phyloP scores from a whole-genome alignment of 768 basidiomycete genomes.

The Lactarius hatsudake region DNA sequence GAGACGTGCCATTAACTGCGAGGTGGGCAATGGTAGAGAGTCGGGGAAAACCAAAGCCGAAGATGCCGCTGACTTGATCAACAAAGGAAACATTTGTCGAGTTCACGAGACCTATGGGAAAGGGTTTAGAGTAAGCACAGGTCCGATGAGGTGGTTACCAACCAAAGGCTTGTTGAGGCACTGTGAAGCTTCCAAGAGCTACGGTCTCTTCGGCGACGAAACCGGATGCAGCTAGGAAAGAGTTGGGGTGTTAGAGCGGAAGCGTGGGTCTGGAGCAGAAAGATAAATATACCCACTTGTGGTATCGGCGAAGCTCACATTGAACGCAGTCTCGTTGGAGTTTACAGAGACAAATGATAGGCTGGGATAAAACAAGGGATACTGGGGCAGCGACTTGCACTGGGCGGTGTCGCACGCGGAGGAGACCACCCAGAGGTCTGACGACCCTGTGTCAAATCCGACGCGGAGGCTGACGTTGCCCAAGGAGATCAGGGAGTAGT shows the following conservation, averaged over 20 bases:
- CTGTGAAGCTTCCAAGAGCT: slow-evolving; percentile 55
- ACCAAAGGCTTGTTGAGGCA: slow-evolving; percentile 68
- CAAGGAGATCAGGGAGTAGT: slow-evolving; percentile 57
- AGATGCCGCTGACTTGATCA: slow-evolving; percentile 64
- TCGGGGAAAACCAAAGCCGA: slow-evolving; percentile 75
- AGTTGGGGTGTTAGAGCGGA: neutral
- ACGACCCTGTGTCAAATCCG: slow-evolving; percentile 71
- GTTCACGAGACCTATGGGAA: slow-evolving; percentile 53
- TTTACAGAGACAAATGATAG: slow-evolving; percentile 62
- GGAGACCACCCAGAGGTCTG: slow-evolving; percentile 70
- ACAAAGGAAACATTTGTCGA: slow-evolving; percentile 59
- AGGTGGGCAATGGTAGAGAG: slow-evolving; percentile 56
- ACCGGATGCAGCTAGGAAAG: slow-evolving; percentile 54
- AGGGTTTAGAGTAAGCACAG: neutral
- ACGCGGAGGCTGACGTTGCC: slow-evolving; percentile 67
- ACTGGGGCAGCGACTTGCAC: slow-evolving; percentile 62
- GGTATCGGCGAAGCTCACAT: slow-evolving; percentile 61
- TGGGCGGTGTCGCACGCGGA: slow-evolving; percentile 54
- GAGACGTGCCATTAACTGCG: slow-evolving; percentile 47
- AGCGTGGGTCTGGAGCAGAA: neutral
- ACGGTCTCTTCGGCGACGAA: slow-evolving; percentile 69
- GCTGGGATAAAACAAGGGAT: slow-evolving; percentile 65
- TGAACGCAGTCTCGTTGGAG: slow-evolving; percentile 58
- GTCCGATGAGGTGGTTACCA: slow-evolving; percentile 27
- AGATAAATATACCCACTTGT: slow-evolving; percentile 50